A percentile compares a stretch with the other conserved stretches of the same genome.
Conservation (phyloP, 768 basidiomycete genomes). For the Mycena maculata region DNA sequence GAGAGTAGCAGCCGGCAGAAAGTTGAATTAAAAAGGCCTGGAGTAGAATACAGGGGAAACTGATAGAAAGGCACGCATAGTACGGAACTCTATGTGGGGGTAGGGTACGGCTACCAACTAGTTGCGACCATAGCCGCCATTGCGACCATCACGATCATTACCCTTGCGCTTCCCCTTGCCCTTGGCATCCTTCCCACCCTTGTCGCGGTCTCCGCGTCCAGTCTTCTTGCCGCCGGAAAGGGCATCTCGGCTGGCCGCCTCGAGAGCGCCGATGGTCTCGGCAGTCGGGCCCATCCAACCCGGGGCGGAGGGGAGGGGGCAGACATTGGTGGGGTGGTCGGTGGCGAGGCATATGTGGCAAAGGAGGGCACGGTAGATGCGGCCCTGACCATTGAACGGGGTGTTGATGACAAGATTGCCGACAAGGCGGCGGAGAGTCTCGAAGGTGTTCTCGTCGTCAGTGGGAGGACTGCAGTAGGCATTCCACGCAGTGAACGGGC, state of each 20-base stretch:
- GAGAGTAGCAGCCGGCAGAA: too few species aligned
- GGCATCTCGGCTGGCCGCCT: background rate
- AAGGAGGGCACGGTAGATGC: background rate
- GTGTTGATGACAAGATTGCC: background rate
- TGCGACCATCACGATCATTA: background rate
- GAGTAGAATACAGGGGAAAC: too few species aligned
- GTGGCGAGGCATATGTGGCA: constrained; percentile 8
- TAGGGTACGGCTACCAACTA: too few species aligned
- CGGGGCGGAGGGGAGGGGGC: background rate
- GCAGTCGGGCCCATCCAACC: constrained; percentile 14
- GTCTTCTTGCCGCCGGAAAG: too few species aligned
- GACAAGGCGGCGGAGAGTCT: background rate
- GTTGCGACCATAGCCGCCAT: too few species aligned
- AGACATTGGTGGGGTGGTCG: constrained; percentile 20
- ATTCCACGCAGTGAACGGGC: constrained; percentile 4
- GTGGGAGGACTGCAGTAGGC: background rate
- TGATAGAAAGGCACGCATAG: too few species aligned
- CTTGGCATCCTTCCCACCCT: background rate
- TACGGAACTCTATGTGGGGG: too few species aligned
- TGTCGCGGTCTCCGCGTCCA: background rate
- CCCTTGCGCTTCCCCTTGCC: background rate
- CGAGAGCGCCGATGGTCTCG: background rate
- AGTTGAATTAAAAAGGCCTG: too few species aligned
- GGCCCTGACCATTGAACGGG: background rate
- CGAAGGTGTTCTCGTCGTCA: background rate